Conservation (phyloP, 2,329 filamentous ascomycete species). For the Ceratocystis variospora region DNA sequence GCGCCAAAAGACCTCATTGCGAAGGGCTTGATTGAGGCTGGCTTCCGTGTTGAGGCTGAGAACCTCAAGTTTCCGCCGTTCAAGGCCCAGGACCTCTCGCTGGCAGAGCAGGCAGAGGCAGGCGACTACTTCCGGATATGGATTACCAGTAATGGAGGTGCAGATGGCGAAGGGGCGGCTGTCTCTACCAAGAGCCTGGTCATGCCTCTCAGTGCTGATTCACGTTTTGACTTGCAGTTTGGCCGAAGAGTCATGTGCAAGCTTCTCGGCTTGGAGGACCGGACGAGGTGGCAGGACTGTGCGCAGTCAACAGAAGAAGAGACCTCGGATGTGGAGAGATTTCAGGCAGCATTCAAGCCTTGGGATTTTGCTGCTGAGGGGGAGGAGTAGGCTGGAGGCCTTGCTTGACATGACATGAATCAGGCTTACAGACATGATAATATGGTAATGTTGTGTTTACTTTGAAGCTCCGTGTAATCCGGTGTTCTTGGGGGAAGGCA, state of each 20-base stretch:
- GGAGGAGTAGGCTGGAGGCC: not conserved
- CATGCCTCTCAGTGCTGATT: conserved; percentile 55
- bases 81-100: conserved; percentile 34
- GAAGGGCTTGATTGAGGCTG: conserved; percentile 68
- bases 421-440: not conserved
- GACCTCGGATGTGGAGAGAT: conserved; percentile 58
- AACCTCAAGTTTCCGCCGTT: conserved; percentile 48
- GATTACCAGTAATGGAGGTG: conserved; percentile 51
- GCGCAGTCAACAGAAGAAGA: conserved; percentile 67
- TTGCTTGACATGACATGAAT: not conserved
- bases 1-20: conserved; percentile 53
- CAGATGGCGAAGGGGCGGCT: conserved; percentile 33
- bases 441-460: not conserved
- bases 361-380: conserved; percentile 62
- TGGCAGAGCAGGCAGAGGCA: conserved; percentile 34
- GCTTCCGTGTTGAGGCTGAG: conserved; percentile 77
- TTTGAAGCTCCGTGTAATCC: no score
- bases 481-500: no score
- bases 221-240: conserved; percentile 83
- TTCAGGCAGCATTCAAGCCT: conserved; percentile 67
- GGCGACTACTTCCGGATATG: conserved; percentile 70
- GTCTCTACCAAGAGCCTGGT: conserved; percentile 46
- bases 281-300: conserved; percentile 77
- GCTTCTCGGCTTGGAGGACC: conserved; percentile 61
- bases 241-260: conserved; percentile 79